phyloP scores from a whole-genome alignment of 441 rosid species.

The Jatropha podagrica region DNA sequence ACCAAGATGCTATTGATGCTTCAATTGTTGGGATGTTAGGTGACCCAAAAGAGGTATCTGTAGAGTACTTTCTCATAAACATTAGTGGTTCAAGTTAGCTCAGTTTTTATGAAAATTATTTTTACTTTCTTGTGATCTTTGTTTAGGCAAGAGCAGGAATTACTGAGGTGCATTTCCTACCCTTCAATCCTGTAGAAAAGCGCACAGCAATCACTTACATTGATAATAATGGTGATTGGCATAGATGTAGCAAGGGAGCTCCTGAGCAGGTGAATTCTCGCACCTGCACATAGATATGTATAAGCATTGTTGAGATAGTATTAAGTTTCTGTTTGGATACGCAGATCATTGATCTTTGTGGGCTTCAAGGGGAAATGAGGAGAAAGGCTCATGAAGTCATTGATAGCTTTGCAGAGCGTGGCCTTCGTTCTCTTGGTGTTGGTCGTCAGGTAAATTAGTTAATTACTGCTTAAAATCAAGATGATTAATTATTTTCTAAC shows the following conservation, averaged over 20 bases:
- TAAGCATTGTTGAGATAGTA: background rate
- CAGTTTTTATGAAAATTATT: background rate
- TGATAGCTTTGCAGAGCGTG: constrained; percentile 69
- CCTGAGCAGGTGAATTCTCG: constrained; percentile 69
- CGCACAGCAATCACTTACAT: constrained; percentile 90
- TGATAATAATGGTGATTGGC: constrained; percentile 71
- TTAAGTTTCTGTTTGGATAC: background rate
- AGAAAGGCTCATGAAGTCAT: constrained; percentile 65
- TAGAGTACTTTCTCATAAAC: too few relatives aligned
- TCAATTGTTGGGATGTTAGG: constrained; percentile 83
- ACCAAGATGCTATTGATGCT: constrained; percentile 96
- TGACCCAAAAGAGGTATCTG: constrained; percentile 73
- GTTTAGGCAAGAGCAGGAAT: constrained; percentile 79
- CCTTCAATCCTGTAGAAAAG: constrained; percentile 92
- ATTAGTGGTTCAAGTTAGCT: background rate
- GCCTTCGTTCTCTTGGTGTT: constrained; percentile 83
- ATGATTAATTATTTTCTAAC: background rate
- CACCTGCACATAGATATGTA: background rate
- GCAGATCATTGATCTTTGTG: constrained; percentile 78
- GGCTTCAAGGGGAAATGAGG: constrained; percentile 49
- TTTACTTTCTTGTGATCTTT: constrained; percentile 16
- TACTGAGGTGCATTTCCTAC: constrained; percentile 85
- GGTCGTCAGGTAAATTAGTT: constrained; percentile 54
- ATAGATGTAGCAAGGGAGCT: constrained; percentile 85
- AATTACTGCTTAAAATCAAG: too few relatives aligned